Base-by-base conservation (phyloP, 306 rosid species). In the Begonia peltatifolia region DNA sequence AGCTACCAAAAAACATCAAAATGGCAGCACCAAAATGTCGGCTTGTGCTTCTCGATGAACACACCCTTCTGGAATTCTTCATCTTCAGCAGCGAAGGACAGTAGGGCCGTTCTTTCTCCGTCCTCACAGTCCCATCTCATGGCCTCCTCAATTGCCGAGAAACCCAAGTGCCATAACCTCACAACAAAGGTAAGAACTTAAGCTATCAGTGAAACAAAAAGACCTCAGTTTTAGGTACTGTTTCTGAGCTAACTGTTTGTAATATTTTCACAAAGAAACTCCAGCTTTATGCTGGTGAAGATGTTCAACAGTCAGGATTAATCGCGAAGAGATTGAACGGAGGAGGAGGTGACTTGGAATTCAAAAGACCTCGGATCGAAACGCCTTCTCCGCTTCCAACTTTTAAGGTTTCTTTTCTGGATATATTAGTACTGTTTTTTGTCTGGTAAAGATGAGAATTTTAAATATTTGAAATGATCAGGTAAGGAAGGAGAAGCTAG, bases 401-500 rank as follows among this genome's bases (percentile, higher is more conserved):
- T 67, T 92, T 86, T 68, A 92, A 92, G 99, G 99, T 92, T 72
- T 44, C 12, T 44, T 10, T 12, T 2, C 6, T 10, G 12, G 14
- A 44, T n/a, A 44, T 0, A 11, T 22, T 3, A 6, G 43, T 11
- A 41, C 20, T 11, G 8, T 38, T 52, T 64, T 9, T 23, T 15
- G 8, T 41, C 12, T 43, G 3, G 13, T 35, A 48, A 60, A 71
- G 54, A 52, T 66, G 43, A 59, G 46, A 14, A 55, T 5, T 47
- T 47, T 14, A 53, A 51, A 18, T 14, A 12, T 50, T 30, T 55
- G 51, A 14, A 30, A 20, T 52, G 14, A 52, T 65, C 70, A 92
- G 99, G 99, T 92, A 60, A 68, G 96, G 71, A 92, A 92, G 74
- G 99, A 92, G 78, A 92, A 86, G 84, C 74, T 92, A 16, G 96